Percentiles rank a stretch among this genome's conserved stretches.
Conservation (phyloP, 495 filamentous ascomycete genomes). For the Talaromyces adpressus region DNA sequence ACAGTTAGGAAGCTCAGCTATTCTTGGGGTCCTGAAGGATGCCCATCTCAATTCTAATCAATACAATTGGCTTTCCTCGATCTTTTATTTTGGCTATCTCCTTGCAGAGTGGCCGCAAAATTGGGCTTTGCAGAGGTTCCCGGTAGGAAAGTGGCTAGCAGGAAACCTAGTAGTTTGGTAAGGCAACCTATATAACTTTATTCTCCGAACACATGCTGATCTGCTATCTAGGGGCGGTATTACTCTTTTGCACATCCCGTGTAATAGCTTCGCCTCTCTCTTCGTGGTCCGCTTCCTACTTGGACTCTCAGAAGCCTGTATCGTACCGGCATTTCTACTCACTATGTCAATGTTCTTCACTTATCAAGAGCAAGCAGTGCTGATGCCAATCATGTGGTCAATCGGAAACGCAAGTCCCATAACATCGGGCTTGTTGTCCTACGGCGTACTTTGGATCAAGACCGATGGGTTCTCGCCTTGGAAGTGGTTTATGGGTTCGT, state of each 20-base stretch:
- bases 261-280: conserved; percentile 29
- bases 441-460: conserved; percentile 35
- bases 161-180: conserved; percentile 31
- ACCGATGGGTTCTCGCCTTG: conserved; percentile 30
- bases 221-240: conserved; percentile 24
- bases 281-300: conserved; percentile 37
- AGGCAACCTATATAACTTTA: conserved; percentile 10
- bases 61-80: conserved; percentile 45
- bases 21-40: conserved; percentile 47
- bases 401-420: conserved; percentile 34
- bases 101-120: conserved; percentile 35
- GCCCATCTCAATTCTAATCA: conserved; percentile 29
- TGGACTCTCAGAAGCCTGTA: conserved; percentile 31
- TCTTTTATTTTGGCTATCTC: conserved; percentile 51
- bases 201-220: not conserved
- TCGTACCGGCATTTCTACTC: conserved; percentile 35
- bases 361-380: conserved; percentile 32
- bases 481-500: conserved; percentile 34
- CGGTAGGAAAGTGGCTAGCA: conserved; percentile 31
- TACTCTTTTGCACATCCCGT: conserved; percentile 28
- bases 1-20: conserved; percentile 34
- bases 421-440: conserved; percentile 32
- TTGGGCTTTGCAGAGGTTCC: conserved; percentile 33
- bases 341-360: conserved; percentile 38
- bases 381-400: conserved; percentile 38